Base-by-base conservation (phyloP, 1,284 basidiomycete genomes). In the Malassezia vespertilionis region DNA sequence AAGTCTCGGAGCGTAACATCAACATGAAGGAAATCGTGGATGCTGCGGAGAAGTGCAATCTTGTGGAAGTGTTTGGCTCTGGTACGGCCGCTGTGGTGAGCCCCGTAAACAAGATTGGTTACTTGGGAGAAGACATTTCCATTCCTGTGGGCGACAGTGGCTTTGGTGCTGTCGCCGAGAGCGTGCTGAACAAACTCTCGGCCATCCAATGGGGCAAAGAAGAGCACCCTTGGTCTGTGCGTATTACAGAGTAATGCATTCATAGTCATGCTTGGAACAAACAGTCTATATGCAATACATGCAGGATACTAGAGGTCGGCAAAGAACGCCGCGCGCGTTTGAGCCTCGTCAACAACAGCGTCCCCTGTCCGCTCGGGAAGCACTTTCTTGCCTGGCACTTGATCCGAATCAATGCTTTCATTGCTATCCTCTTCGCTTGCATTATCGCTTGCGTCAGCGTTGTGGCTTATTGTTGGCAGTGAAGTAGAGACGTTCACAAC, bases 61-160 rank as follows among this genome's bases (percentile, higher is more conserved):
- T 97, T 26, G 76, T 86, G 20, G 91, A 99, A 73, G 79, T 95
- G 56, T 99, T 97, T 66, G 93, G 91, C 40, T 77, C 84, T 17
- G 91, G 88, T 15, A 97, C 72, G 74, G 31, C 42, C 58, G 44
- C 62, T 8, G 74, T 81, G 22, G 76, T 83, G 18, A 76, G 76
- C 1, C 76, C 79, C 12, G 75, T 83, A 21, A 75, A 76, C 22
- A 73, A 75, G 30, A 79, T 82, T 65, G 89, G 89, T 8, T 96
- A 93, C 75, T 66, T 82, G 49, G 90, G 85, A 12, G 75, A 80
- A 60, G 88, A 96, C 63, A 76, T 96, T 27, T 67, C 74, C 33
- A 81, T 97, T 47, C 91, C 91, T 2, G 84, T 82, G 4, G 86
- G 83, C n/a, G 74, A 78, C 48, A 84, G 82, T 56, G 90, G 90